Percentiles rank a stretch among this genome's conserved stretches.
phyloP scores from a whole-genome alignment of 2,329 filamentous ascomycete genomes.

The Claviceps monticola region DNA sequence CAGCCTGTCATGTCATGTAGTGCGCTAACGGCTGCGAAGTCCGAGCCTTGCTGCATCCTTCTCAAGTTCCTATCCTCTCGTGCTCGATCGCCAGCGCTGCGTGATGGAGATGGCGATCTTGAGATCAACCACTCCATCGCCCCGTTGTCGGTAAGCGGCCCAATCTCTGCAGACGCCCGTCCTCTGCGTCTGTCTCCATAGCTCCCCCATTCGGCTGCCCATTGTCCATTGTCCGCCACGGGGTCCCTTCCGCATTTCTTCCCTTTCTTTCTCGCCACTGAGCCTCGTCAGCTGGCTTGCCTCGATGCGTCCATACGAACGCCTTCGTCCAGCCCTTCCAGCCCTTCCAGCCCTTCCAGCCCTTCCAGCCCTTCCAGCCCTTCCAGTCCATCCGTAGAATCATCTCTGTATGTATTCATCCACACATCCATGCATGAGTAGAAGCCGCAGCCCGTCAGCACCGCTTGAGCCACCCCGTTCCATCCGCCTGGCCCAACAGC shows the following conservation, averaged over 20 bases:
- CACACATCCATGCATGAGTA: no score
- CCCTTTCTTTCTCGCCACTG: background rate
- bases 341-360: no score
- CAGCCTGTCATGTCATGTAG: slow-evolving; percentile 1
- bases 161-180: background rate
- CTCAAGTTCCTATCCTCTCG: background rate
- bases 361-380: no score
- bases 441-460: no score
- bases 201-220: background rate
- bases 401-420: no score
- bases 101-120: slow-evolving; percentile 5
- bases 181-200: background rate
- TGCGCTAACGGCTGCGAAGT: background rate
- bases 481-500: no score
- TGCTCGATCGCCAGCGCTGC: slow-evolving; percentile 5
- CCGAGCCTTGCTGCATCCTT: background rate
- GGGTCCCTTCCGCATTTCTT: background rate
- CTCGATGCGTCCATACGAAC: no score
- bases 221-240: background rate
- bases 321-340: no score
- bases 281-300: no score
- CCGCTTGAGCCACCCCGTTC: no score
- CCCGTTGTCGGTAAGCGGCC: background rate
- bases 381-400: no score
- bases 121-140: background rate